Conservation (phyloP, 768 basidiomycete genomes). For the Tremella yokohamensis region DNA sequence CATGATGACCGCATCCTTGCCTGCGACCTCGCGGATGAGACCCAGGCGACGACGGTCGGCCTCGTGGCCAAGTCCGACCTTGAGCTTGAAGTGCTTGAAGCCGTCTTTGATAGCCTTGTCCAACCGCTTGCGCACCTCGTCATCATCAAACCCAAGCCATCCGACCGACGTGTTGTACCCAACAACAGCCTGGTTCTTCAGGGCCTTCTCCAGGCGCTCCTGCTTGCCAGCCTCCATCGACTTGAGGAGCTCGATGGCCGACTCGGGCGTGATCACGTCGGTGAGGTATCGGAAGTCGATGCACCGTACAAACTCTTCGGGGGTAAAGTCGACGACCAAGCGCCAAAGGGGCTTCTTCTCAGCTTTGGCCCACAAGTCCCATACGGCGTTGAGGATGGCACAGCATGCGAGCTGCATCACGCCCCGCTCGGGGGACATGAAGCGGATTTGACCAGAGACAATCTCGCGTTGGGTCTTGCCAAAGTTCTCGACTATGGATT, state of each 20-base stretch:
- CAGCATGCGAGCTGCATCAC: conserved; percentile 36
- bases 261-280: conserved; percentile 81
- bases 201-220: conserved; percentile 68
- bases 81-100: conserved; percentile 90
- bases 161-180: conserved; percentile 88
- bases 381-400: conserved; percentile 75
- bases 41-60: conserved; percentile 76
- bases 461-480: conserved; percentile 27
- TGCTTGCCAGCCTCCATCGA: conserved; percentile 68
- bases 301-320: conserved; percentile 60
- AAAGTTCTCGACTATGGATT: conserved; percentile 20
- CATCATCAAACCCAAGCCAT: conserved; percentile 63
- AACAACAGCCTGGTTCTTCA: conserved; percentile 62
- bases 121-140: conserved; percentile 27
- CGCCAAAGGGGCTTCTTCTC: conserved; percentile 83
- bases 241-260: conserved; percentile 74
- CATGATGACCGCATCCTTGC: conserved; percentile 86
- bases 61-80: conserved; percentile 77
- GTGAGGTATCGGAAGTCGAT: conserved; percentile 81
- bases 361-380: conserved; percentile 62
- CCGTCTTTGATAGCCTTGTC: conserved; percentile 76
- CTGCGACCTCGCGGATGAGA: conserved; percentile 85
- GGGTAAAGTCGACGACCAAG: conserved; percentile 76
- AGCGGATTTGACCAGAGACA: conserved; percentile 27
- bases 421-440: conserved; percentile 39